phyloP scores from a whole-genome alignment of 2,329 filamentous ascomycete genomes.

The Aspergillus sp. region DNA sequence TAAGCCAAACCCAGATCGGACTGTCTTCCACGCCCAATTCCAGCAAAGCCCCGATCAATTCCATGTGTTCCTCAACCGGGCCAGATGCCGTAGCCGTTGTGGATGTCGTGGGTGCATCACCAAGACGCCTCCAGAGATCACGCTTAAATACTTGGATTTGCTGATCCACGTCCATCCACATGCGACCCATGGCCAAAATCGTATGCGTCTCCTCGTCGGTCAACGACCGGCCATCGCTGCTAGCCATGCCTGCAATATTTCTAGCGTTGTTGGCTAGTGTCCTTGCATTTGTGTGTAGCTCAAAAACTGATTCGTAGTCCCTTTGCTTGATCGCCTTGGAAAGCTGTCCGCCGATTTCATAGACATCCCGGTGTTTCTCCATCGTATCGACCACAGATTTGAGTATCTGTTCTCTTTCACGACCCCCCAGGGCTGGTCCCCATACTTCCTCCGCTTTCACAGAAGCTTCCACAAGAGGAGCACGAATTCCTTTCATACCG shows the following conservation, averaged over 20 bases:
- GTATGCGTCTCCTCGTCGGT: slow-evolving; percentile 77
- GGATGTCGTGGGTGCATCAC: slow-evolving; percentile 56
- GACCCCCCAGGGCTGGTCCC: slow-evolving; percentile 85
- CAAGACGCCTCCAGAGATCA: slow-evolving; percentile 77
- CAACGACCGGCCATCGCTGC: slow-evolving; percentile 48
- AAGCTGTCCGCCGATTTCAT: slow-evolving; percentile 71
- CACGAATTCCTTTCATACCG: slow-evolving; percentile 80
- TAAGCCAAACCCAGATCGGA: slow-evolving; percentile 91
- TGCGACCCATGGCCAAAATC: slow-evolving; percentile 78
- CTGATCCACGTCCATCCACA: slow-evolving; percentile 90
- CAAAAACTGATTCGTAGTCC: slow-evolving; percentile 80
- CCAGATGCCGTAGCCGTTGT: slow-evolving; percentile 45
- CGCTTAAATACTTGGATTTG: slow-evolving; percentile 83
- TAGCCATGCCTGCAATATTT: slow-evolving; percentile 55
- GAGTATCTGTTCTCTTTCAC: slow-evolving; percentile 82
- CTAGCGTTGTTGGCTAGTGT: slow-evolving; percentile 73
- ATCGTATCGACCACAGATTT: slow-evolving; percentile 70
- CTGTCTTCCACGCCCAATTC: slow-evolving; percentile 93
- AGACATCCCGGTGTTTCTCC: slow-evolving; percentile 71
- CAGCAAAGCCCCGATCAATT: slow-evolving; percentile 79
- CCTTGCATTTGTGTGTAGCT: slow-evolving; percentile 78
- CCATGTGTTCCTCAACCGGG: slow-evolving; percentile 76
- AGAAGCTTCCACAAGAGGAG: slow-evolving; percentile 77
- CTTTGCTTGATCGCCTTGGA: slow-evolving; percentile 81
- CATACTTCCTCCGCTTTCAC: slow-evolving; percentile 96